These are phyloP conservation scores for Ambrosia hybrid DNA, from an alignment of 140 eudicot species.

Conservation along the genomic window DNA sequence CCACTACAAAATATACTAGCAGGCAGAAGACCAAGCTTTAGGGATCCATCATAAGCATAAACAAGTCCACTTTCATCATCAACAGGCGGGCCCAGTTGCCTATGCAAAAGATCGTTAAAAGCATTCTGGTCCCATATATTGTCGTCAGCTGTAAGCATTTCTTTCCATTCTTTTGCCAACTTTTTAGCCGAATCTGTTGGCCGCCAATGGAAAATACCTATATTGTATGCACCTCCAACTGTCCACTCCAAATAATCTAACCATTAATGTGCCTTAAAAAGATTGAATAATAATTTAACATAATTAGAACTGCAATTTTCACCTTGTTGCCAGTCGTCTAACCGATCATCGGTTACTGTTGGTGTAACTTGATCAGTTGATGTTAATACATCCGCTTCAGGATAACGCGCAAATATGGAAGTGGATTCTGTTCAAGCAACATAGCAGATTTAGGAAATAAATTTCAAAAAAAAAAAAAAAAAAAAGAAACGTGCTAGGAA, in stretches of 20 bases:
- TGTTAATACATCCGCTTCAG: constrained; percentile 91
- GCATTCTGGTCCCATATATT: constrained; percentile 96
- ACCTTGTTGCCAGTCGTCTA: constrained; percentile 95
- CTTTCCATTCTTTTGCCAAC: constrained; percentile 95
- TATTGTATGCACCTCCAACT: constrained; percentile 94
- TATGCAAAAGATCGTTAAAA: constrained; percentile 74
- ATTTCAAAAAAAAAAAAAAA: neutral
- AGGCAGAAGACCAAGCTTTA: too few relatives aligned
- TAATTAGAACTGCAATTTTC: neutral
- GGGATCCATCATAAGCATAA: constrained; percentile 91
- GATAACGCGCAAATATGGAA: constrained; percentile 90
- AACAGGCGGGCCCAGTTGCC: constrained; percentile 87
- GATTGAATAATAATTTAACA: neutral
- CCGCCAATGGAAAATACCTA: constrained; percentile 95
- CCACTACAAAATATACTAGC: too few relatives aligned
- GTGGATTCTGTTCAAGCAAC: constrained; percentile 71
- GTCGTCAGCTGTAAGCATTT: constrained; percentile 84
- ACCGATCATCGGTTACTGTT: constrained; percentile 84
- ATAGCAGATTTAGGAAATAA: constrained; percentile 9
- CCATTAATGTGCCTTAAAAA: neutral
- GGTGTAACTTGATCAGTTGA: constrained; percentile 95
- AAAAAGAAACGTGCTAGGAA: constrained; percentile 7
- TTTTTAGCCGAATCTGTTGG: constrained; percentile 77
- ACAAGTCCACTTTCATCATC: constrained; percentile 95
- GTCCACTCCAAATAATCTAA: constrained; percentile 6